These are phyloP conservation scores for Conticribra weissflogii DNA, from an alignment of 108 stramenopile genomes.

Conservation along the genomic window DNA sequence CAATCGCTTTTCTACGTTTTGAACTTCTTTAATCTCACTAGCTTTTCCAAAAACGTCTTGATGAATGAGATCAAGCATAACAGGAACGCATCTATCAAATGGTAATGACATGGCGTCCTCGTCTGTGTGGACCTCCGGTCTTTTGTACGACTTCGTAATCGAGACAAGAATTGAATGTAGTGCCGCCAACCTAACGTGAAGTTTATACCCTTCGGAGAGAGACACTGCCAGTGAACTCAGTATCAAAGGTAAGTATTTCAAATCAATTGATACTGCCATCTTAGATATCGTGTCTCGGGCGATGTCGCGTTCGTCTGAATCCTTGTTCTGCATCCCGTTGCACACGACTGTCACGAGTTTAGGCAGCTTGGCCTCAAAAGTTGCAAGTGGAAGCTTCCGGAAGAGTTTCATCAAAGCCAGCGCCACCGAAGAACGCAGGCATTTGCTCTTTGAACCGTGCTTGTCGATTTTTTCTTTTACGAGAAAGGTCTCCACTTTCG, in stretches of 20 bases:
- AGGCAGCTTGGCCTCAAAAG: slow-evolving; percentile 77
- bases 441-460: slow-evolving; percentile 66
- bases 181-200: slow-evolving; percentile 85
- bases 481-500: slow-evolving; percentile 76
- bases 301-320: slow-evolving; percentile 84
- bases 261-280: slow-evolving; percentile 76
- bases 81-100: slow-evolving; percentile 76
- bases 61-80: slow-evolving; percentile 84
- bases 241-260: slow-evolving; percentile 78
- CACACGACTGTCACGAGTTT: slow-evolving; percentile 85
- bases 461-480: slow-evolving; percentile 79
- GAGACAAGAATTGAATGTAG: slow-evolving; percentile 82
- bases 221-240: slow-evolving; percentile 80
- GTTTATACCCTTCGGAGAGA: slow-evolving; percentile 91
- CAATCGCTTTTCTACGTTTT: slow-evolving; percentile 70
- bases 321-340: slow-evolving; percentile 81
- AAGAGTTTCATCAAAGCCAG: slow-evolving; percentile 91
- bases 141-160: slow-evolving; percentile 50
- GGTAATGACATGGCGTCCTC: slow-evolving; percentile 11
- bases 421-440: slow-evolving; percentile 83
- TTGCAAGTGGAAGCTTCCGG: slow-evolving; percentile 78
- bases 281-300: slow-evolving; percentile 87
- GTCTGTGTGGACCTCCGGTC: slow-evolving; percentile 7
- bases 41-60: slow-evolving; percentile 88
- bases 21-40: slow-evolving; percentile 79